Evolutionary conservation across 2,329 filamentous ascomycete species (phyloP), one percentile per base, ranked within the genome.

Genomic region (Aspergillus alliaceus): DNA sequence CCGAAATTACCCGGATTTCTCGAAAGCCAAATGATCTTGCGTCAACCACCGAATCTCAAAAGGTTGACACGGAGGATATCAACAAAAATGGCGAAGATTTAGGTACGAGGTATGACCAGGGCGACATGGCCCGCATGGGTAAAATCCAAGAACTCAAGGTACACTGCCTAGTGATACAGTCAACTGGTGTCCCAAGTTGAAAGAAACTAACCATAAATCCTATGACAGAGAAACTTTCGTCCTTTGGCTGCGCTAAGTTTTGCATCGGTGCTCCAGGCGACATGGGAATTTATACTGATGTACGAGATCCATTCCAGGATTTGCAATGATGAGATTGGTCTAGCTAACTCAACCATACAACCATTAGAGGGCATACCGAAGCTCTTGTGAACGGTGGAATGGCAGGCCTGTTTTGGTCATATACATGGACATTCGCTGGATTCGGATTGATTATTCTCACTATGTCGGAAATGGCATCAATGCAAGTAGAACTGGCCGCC

Each of bases 391-490:
- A 71, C 56, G 66, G 66, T 2, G 67, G 69, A 3, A 50, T 64
- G n/a, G 59, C 67, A 4, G 69, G 66, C 15, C 46, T 69, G 57
- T 65, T 68, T 37, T 70, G 68, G 67, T 65, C 69, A 0, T 75
- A 68, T 55, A 56, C 76, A 6, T 71, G 70, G 62, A 74, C 87
- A 29, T 75, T 88, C 18, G 85, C 93, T 6, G 87, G 89, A 0
- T 83, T 89, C 25, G 88, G 89, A 6, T 87, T 86, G 24, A 80
- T 93, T 18, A 69, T 75, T 29, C 61, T 64, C 15, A 75, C 74
- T 4, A 79, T 93, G 67, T 84, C 89, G 0, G 91, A 96, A 71
- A 80, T 91, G 74, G 71, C 72, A 11, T 74, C 71, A 1, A 78
- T 77, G 67, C 70, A 53, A 55, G 59, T 55, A 14, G 6, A 27